Evolutionary conservation across 129 eudicot genomes (phyloP).

Genomic region (Gnaphalium uliginosum): DNA sequence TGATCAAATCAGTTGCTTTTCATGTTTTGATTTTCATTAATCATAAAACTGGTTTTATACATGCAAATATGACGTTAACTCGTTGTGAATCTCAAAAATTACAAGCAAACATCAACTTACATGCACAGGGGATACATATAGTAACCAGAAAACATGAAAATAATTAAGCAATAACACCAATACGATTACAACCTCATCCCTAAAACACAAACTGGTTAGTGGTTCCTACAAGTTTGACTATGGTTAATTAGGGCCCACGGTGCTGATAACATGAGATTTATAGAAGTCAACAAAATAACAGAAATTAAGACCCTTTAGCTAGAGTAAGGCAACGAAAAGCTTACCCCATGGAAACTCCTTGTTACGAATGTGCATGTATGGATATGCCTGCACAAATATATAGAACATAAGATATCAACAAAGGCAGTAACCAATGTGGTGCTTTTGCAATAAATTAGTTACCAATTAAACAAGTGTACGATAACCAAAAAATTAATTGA

Average conservation of each 20-base stretch:
- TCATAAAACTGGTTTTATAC: neutral
- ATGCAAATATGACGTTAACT: neutral
- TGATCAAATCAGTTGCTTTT: conserved; percentile 2
- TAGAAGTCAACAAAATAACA: neutral
- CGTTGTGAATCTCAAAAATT: neutral
- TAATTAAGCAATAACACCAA: neutral
- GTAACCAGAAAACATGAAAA: neutral
- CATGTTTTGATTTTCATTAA: conserved; percentile 18
- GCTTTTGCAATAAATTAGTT: neutral
- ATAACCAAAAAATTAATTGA: neutral
- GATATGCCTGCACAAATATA: conserved; percentile 57
- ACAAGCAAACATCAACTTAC: conserved; percentile 1
- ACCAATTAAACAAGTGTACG: neutral
- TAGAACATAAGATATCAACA: conserved; percentile 21
- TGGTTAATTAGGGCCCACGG: neutral
- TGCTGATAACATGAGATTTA: conserved; percentile 17
- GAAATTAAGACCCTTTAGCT: neutral
- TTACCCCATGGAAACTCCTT: conserved; percentile 99
- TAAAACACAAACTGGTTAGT: neutral
- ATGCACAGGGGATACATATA: neutral
- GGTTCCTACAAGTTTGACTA: conserved; percentile 3
- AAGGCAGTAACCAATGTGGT: neutral
- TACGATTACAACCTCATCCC: neutral
- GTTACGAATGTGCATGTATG: conserved; percentile 87
- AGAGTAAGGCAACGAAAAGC: conserved; percentile 14